Conservation (phyloP, 2,329 filamentous ascomycete species). For the Cercospora zeina region DNA sequence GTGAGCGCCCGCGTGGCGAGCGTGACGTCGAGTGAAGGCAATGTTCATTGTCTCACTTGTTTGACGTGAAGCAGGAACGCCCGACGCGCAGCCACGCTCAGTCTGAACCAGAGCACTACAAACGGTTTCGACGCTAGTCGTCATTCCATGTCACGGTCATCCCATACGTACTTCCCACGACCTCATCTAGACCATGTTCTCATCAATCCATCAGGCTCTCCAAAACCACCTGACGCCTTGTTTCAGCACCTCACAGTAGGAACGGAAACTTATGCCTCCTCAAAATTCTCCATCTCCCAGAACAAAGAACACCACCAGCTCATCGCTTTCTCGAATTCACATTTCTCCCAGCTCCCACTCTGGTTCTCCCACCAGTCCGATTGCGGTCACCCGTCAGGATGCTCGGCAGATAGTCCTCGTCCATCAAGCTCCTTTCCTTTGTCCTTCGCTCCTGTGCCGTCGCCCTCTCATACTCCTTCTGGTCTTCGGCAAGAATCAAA, state of each 20-base stretch:
- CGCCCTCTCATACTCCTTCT: conserved; percentile 81
- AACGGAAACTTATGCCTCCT: neutral
- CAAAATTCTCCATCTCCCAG: no score
- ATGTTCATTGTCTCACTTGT: neutral
- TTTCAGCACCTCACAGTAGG: neutral
- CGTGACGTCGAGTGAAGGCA: neutral
- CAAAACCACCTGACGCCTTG: neutral
- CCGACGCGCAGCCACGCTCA: neutral
- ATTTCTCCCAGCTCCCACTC: conserved; percentile 80
- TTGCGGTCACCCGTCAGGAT: conserved; percentile 79
- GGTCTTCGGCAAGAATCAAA: conserved; percentile 87
- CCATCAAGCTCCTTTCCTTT: conserved; percentile 83
- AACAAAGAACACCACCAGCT: neutral
- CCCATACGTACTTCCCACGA: neutral
- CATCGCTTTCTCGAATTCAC: conserved; percentile 74
- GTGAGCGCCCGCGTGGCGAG: neutral
- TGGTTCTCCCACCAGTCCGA: conserved; percentile 65
- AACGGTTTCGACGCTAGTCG: neutral
- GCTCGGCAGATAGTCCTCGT: conserved; percentile 84
- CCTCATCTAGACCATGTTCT: neutral
- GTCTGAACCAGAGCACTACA: neutral
- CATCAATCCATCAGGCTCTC: neutral
- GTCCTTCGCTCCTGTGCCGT: conserved; percentile 62
- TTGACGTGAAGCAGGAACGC: neutral
- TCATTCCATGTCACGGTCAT: neutral